phyloP scores from a whole-genome alignment of 2,329 filamentous ascomycete species.

The Sclerotiophoma versabilis region DNA sequence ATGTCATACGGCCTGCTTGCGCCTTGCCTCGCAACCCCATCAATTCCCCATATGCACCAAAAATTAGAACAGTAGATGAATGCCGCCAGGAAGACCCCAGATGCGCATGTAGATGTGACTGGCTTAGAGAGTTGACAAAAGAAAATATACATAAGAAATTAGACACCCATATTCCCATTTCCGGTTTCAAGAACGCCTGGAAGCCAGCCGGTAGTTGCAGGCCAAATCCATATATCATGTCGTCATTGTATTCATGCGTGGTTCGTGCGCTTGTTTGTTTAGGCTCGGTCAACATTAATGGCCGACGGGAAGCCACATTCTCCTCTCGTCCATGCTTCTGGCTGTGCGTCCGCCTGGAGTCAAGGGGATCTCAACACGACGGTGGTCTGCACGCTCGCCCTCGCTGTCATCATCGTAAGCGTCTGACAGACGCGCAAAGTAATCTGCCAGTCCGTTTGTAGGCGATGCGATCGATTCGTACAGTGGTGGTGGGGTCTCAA shows the following conservation, averaged over 20 bases:
- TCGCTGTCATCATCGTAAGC: conserved; percentile 67
- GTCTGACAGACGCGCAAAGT: conserved; percentile 81
- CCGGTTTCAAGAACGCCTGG: conserved; percentile 1
- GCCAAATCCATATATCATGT: conserved; percentile 20
- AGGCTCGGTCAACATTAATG: conserved; percentile 25
- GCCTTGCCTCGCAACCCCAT: neutral
- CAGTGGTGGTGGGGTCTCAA: conserved; percentile 81
- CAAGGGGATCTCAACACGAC: conserved; percentile 64
- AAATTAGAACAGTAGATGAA: neutral
- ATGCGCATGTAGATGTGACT: conserved; percentile 6
- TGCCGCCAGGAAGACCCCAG: neutral
- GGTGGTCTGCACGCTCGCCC: conserved; percentile 48
- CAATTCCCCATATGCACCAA: neutral
- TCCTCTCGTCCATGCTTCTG: conserved; percentile 68
- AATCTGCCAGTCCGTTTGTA: conserved; percentile 78
- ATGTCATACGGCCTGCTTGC: conserved; percentile 2
- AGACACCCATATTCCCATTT: neutral
- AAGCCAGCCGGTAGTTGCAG: conserved; percentile 8
- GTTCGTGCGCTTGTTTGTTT: neutral
- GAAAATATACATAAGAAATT: conserved; percentile 18
- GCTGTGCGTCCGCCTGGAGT: conserved; percentile 69
- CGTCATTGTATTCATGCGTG: conserved; percentile 19
- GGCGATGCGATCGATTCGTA: conserved; percentile 82
- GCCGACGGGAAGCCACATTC: conserved; percentile 61
- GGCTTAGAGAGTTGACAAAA: conserved; percentile 6